phyloP scores from a whole-genome alignment of 176 grass and related monocot species.

The Paspalum notatum region DNA sequence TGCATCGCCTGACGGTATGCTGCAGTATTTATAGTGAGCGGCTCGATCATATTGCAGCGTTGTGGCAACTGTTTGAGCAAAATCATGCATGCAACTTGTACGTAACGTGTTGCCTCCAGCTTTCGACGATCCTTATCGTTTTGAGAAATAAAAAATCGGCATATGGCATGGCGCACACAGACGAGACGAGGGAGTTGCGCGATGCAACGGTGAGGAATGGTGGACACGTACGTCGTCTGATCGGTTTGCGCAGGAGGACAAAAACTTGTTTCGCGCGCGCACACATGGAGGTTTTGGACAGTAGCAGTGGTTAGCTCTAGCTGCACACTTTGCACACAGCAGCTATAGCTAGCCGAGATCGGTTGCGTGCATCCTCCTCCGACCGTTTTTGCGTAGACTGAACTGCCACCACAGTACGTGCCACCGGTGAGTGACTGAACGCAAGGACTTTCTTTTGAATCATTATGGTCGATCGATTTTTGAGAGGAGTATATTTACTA shows the following conservation, averaged over 20 bases:
- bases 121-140: constrained; percentile 38
- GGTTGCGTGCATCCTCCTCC: constrained; percentile 42
- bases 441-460: not conserved
- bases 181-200: not conserved
- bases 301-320: constrained; percentile 43
- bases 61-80: not conserved
- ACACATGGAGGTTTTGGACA: constrained; percentile 25
- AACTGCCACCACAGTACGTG: not conserved
- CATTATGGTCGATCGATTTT: too few species aligned
- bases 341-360: not conserved
- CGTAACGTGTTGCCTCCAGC: not conserved
- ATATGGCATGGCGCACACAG: constrained; percentile 20
- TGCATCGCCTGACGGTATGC: not conserved
- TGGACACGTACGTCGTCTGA: constrained; percentile 5
- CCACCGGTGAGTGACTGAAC: not conserved
- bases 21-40: constrained; percentile 50
- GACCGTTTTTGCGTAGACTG: not conserved
- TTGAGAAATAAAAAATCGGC: not conserved
- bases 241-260: constrained; percentile 37
- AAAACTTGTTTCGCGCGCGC: not conserved
- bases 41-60: not conserved
- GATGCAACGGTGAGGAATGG: constrained; percentile 32
- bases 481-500: too few species aligned
- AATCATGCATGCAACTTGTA: constrained; percentile 24
- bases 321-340: constrained; percentile 23